Conservation (phyloP, 257 asterid species). For the Solanum peruvianum region DNA sequence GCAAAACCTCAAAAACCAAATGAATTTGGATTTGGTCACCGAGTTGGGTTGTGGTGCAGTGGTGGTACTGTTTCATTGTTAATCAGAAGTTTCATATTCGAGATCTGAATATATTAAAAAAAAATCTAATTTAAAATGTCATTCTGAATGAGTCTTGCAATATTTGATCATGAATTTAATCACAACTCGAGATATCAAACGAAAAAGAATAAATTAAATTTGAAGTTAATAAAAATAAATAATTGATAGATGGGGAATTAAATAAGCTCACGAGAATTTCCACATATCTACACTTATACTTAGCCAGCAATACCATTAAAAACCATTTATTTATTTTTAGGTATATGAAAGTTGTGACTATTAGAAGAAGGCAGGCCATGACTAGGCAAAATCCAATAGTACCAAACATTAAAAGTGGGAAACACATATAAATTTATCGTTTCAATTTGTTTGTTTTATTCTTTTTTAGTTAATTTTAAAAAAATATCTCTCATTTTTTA, state of each 20-base stretch:
- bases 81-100: no score
- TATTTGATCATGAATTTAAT: no score
- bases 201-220: background rate
- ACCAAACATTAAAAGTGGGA: background rate
- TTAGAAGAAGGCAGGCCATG: background rate
- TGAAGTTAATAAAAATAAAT: background rate
- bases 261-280: slow-evolving; percentile 42
- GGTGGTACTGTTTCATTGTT: no score
- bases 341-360: background rate
- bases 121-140: no score
- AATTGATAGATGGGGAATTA: slow-evolving; percentile 5
- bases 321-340: slow-evolving; percentile 2
- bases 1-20: background rate
- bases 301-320: background rate
- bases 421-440: background rate
- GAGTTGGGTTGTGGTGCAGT: no score
- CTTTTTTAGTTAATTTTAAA: no score
- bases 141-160: no score
- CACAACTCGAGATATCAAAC: no score
- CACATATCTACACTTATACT: background rate
- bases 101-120: no score
- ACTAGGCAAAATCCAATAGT: slow-evolving; percentile 1
- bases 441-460: no score
- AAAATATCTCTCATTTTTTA: accelerated
- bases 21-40: background rate